Evolutionary conservation across 2,329 filamentous ascomycete genomes (phyloP), one percentile per base, ranked within the genome.

Genomic region (Alternaria hordeiaustralica): DNA sequence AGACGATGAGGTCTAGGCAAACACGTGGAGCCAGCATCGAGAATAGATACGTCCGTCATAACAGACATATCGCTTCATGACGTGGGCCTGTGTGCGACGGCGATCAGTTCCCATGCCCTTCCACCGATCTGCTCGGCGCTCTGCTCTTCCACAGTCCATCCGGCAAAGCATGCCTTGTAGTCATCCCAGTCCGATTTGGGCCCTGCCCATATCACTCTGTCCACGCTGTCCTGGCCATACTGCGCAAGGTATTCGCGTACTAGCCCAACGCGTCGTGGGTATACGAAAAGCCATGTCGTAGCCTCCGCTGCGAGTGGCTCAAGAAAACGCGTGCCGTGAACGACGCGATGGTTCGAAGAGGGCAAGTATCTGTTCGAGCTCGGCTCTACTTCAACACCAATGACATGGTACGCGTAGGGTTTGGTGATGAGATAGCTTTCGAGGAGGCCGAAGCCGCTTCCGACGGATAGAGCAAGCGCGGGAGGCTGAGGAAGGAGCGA

Each of bases 211-310:
- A 84, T 64, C 15, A 84, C 70, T 10, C 60, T 73, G 53, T 77
- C 66, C 12, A 84, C 73, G 2, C 55, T 63, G 12, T 68, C 72
- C 12, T 67, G 49, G 0, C 75, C 74, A 67, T 74, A 74, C n/a
- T 63, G 56, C 4, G 80, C 68, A 26, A 87, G 46, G 64, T 87
- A 87, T 59, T 77, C 78, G 3, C 64, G 65, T 12, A 87, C 65
- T 11, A 87, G 71, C 4, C 73, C 79, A 4, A 83, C 79, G n/a
- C 83, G 77, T 13, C 84, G 81, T 1, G 86, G 86, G 67, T 87
- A 87, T 25, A 87, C 82, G 73, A 87, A 87, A 63, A 87, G 74
- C 82, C 85, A 83, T n/a, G 76, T 78, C 1, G 68, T 62, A 9
- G 84, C 83, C n/a, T 81, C 66, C 6, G 73, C 64, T 4, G 84